phyloP scores from a whole-genome alignment of 805 yeast species.

The Metschnikowia arizonensis region DNA sequence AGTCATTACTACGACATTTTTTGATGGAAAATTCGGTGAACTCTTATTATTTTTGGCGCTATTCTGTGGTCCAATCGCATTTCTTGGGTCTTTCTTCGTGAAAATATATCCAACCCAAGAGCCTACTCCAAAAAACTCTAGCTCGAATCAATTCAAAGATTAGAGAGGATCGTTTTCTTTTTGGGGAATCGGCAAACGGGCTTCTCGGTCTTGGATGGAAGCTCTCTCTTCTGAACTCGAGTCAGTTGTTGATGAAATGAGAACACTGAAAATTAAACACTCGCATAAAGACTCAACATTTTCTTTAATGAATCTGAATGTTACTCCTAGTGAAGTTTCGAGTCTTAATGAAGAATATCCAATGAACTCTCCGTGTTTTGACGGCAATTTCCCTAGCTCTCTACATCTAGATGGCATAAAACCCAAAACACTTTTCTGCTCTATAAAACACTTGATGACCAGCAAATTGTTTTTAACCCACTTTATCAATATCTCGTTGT shows the following conservation, averaged over 20 bases:
- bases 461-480: conserved; percentile 44
- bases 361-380: background rate
- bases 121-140: background rate
- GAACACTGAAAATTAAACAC: conserved; percentile 3
- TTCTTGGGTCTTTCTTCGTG: conserved; percentile 45
- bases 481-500: conserved; percentile 50
- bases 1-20: conserved; percentile 49
- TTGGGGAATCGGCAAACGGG: conserved; percentile 39
- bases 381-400: background rate
- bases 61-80: conserved; percentile 46
- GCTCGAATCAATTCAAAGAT: conserved; percentile 1
- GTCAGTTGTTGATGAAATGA: conserved; percentile 8
- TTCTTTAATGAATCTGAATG: conserved; percentile 9
- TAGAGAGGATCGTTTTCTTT: conserved; percentile 36
- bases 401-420: background rate
- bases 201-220: conserved; percentile 15
- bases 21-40: conserved; percentile 49
- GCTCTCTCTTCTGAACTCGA: conserved; percentile 11
- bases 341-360: conserved; percentile 9
- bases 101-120: conserved; percentile 25
- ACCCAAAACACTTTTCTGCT: background rate
- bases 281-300: conserved; percentile 7
- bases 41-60: conserved; percentile 53
- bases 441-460: conserved; percentile 15
- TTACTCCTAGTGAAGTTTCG: conserved; percentile 11